phyloP scores from a whole-genome alignment of 371 early-diverging fungal genomes.

The Mucor irregularis region DNA sequence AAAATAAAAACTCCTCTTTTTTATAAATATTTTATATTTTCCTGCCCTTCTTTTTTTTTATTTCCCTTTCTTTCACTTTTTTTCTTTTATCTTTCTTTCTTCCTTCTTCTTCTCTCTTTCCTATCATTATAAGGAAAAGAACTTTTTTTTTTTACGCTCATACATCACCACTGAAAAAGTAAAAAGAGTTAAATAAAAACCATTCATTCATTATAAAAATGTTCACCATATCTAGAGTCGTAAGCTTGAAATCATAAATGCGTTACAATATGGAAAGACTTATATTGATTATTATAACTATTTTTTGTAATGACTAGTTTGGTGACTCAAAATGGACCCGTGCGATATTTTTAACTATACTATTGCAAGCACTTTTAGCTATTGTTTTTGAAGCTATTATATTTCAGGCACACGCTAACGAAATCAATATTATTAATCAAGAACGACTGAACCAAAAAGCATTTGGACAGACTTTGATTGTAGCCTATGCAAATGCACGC shows the following conservation, averaged over 20 bases:
- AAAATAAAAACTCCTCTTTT: constrained; percentile 4
- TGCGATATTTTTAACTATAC: constrained; percentile 38
- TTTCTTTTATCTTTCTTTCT: constrained; percentile 8
- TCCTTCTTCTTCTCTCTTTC: constrained; percentile 2
- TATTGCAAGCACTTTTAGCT: constrained; percentile 39
- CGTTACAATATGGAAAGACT: background rate
- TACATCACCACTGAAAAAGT: no score
- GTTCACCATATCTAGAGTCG: constrained; percentile 47
- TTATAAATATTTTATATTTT: background rate
- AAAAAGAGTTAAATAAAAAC: no score
- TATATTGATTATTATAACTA: background rate
- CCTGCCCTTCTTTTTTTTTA: background rate
- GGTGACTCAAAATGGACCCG: constrained; percentile 53
- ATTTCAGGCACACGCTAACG: constrained; percentile 32
- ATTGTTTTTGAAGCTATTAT: constrained; percentile 47
- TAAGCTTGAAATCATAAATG: constrained; percentile 21
- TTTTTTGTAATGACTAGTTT: constrained; percentile 35
- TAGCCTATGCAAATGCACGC: constrained; percentile 46
- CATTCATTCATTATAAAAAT: constrained; percentile 14
- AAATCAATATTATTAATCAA: constrained; percentile 36
- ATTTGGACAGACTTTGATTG: constrained; percentile 28
- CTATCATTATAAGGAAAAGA: background rate
- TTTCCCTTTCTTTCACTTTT: constrained; percentile 3
- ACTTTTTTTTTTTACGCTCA: background rate
- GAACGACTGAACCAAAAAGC: constrained; percentile 33